Conservation (phyloP, 192 early-diverging fungal genomes). For the Coemansia sp. region DNA sequence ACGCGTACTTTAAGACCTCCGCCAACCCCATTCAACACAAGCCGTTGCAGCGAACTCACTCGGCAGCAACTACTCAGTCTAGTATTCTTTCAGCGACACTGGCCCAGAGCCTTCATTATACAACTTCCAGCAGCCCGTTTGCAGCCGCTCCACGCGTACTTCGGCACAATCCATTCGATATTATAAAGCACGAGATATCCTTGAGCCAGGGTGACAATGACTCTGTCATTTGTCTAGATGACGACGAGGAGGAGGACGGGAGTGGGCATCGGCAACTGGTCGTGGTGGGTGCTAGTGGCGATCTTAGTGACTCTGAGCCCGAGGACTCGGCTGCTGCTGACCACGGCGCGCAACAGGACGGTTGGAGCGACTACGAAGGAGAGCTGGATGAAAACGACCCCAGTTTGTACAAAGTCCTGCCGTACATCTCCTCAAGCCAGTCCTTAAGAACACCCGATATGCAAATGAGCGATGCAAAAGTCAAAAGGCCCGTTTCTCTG, state of each 20-base stretch:
- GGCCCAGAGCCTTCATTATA: not conserved
- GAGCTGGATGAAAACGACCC: conserved; percentile 46
- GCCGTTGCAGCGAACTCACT: not conserved
- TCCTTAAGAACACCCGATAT: not conserved
- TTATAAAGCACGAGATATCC: conserved; percentile 26
- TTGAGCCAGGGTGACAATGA: not conserved
- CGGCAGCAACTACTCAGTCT: not conserved
- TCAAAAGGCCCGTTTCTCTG: too few relatives aligned
- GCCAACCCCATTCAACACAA: not conserved
- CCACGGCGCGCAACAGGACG: not conserved
- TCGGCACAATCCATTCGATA: conserved; percentile 46
- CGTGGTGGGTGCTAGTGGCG: conserved; percentile 23
- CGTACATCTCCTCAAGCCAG: not conserved
- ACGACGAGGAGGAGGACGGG: not conserved
- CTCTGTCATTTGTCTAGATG: not conserved
- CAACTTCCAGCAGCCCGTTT: conserved; percentile 25
- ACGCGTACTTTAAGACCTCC: conserved; percentile 23
- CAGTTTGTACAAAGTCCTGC: conserved; percentile 34
- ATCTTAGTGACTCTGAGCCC: conserved; percentile 20
- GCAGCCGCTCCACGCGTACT: conserved; percentile 37
- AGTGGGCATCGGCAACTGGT: conserved; percentile 5
- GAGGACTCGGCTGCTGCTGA: conserved; percentile 9
- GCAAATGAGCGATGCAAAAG: not conserved
- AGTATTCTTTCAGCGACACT: conserved; percentile 8
- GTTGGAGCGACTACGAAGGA: conserved; percentile 18